Evolutionary conservation across 2,329 filamentous ascomycete genomes (phyloP).

Genomic region (Sclerotinia borealis): DNA sequence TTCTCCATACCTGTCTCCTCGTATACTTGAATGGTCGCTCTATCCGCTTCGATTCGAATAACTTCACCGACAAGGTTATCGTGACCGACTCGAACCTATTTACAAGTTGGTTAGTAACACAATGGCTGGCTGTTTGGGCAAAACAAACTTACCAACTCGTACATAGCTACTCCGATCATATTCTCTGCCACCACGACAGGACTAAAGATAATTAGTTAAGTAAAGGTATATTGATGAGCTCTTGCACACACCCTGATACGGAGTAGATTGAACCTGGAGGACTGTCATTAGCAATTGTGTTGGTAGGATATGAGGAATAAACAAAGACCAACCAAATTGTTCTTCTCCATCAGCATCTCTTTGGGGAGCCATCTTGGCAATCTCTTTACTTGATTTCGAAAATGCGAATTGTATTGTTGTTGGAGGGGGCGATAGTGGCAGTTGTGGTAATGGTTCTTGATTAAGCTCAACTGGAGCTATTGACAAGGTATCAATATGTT

Average conservation of each 20-base stretch:
- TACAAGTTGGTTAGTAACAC: not conserved
- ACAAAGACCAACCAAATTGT: conserved; percentile 45
- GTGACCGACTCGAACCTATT: conserved; percentile 84
- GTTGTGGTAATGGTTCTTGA: conserved; percentile 37
- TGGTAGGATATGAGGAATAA: conserved; percentile 7
- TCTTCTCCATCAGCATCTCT: conserved; percentile 43
- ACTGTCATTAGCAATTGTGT: conserved; percentile 22
- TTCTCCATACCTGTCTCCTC: conserved; percentile 79
- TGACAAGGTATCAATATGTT: conserved; percentile 41
- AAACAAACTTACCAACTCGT: conserved; percentile 64
- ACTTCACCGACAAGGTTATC: conserved; percentile 93
- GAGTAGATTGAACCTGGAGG: conserved; percentile 58
- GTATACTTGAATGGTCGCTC: conserved; percentile 97
- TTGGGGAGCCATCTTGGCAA: conserved; percentile 34
- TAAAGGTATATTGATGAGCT: not conserved
- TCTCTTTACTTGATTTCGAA: conserved; percentile 22
- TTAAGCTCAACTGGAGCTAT: conserved; percentile 22
- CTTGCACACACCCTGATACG: conserved; percentile 50
- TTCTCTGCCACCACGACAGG: conserved; percentile 96
- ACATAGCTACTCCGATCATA: conserved; percentile 99
- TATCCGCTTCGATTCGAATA: conserved; percentile 93
- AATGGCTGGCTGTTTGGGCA: not conserved
- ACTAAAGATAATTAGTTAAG: conserved; percentile 38
- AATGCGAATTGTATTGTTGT: conserved; percentile 22
- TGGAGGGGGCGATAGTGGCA: conserved; percentile 35